Evolutionary conservation across 441 rosid species (phyloP).

Genomic region (Croton setiger): DNA sequence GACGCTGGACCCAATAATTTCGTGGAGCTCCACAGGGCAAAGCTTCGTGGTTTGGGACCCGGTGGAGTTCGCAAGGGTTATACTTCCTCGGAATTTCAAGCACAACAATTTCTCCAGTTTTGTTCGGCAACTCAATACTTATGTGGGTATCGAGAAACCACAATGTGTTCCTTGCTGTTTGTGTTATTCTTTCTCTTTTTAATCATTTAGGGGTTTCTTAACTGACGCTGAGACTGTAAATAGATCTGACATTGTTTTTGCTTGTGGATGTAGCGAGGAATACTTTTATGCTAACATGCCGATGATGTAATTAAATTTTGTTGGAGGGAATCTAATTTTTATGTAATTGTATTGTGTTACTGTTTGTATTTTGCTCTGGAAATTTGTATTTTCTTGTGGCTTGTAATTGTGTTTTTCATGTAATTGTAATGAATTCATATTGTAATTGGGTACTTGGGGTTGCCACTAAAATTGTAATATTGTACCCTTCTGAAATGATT

Average conservation of each 20-base stretch:
- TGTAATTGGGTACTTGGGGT: not conserved
- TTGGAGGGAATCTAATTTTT: not conserved
- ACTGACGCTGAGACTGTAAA: constrained; percentile 7
- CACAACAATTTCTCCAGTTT: constrained; percentile 97
- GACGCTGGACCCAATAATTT: constrained; percentile 60
- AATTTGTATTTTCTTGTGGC: not conserved
- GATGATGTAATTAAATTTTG: not conserved
- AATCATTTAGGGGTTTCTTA: not conserved
- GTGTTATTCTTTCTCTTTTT: not conserved
- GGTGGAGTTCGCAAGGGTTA: constrained; percentile 74
- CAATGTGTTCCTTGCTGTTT: constrained; percentile 32
- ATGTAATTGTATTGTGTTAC: too few species aligned
- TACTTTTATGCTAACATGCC: not conserved
- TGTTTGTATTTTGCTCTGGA: not conserved
- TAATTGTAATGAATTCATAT: constrained; percentile 1
- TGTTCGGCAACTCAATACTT: constrained; percentile 94
- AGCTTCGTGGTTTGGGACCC: constrained; percentile 90
- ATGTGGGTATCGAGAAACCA: constrained; percentile 61
- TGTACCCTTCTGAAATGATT: constrained; percentile 3
- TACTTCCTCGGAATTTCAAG: constrained; percentile 89
- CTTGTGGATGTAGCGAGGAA: constrained; percentile 23
- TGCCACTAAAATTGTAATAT: constrained; percentile 7
- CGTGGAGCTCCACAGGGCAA: constrained; percentile 74
- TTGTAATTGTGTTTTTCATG: not conserved
- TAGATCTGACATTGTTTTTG: constrained; percentile 13